Evolutionary conservation across 2,329 filamentous ascomycete species (phyloP), one percentile per base, ranked within the genome.

Genomic region (Fusarium secorum): DNA sequence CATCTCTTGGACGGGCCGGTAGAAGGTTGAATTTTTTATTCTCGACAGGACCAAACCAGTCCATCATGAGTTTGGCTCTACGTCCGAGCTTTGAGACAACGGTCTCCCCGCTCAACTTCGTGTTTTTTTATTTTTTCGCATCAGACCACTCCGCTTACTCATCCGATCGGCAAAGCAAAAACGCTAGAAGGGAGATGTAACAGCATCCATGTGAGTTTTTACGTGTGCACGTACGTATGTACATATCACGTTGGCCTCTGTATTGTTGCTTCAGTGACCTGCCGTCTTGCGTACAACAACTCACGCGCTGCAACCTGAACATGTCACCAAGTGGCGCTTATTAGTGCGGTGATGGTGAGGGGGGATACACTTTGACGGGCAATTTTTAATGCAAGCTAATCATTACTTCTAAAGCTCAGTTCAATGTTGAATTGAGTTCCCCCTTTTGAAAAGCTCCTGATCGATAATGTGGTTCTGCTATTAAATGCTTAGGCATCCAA

Each of bases 71-170:
- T 33, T 22, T 60, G 54, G 54, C 13, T n/a, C 42, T n/a, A 39
- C n/a, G 46, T 33, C 46, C 36, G 38, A 60, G 36, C 54, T 32
- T 44, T 60, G 44, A 60, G 60, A 60, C 60, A 60, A 51, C 54
- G 60, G 60, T 26, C 36, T 44, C 32, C 45, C 39, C 51, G 39
- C 39, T 35, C 53, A 48, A 56, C 22, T 42, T 51, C n/a, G 32
- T 51, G 44, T 62, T 48, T 32, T n/a, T n/a, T n/a, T n/a, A n/a
- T n/a, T n/a, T n/a, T n/a, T 44, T 18, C 48, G 18, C 22, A 44
- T 62, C 59, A 62, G 54, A 30, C 59, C 54, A 60, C 44, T 45
- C 52, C 22, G 41, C 22, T 38, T 35, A 44, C 35, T 46, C 35
- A 55, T 35, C 22, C 38, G 59, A 61, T 60, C 55, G 55, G 36